Percentiles rank a stretch among this genome's conserved stretches.
Conservation (phyloP, 306 rosid genomes). For the Crotalaria pallida region DNA sequence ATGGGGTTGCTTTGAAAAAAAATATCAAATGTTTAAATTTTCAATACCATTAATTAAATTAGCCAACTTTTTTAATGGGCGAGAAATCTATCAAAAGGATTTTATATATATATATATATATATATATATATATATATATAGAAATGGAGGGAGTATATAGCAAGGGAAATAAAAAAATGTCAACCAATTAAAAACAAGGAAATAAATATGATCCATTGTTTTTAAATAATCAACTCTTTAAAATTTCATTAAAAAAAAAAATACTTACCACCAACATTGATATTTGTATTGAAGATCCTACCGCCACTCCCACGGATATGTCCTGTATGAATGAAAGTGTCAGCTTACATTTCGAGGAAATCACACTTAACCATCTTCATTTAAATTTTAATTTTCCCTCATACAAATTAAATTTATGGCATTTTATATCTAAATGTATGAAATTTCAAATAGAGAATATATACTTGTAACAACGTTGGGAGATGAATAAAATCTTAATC, state of each 20-base stretch:
- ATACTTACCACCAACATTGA: slow-evolving; percentile 64
- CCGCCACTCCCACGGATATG: slow-evolving; percentile 60
- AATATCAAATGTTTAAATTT: too few species aligned
- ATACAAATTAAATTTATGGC: not conserved
- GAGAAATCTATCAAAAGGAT: too few species aligned
- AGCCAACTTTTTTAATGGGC: too few species aligned
- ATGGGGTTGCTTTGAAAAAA: too few species aligned
- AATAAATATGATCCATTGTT: not conserved
- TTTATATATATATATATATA: too few species aligned
- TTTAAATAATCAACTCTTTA: too few species aligned
- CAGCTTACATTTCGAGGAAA: not conserved
- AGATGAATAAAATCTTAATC: too few species aligned
- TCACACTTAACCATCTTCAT: not conserved
- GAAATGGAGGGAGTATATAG: too few species aligned
- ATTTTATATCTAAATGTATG: not conserved
- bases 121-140: too few species aligned
- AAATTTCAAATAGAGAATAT: not conserved
- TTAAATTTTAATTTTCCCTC: not conserved
- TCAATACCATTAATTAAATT: too few species aligned
- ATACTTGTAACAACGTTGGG: too few species aligned
- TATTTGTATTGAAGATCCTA: slow-evolving; percentile 69
- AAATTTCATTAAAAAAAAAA: not conserved
- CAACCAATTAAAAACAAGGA: not conserved
- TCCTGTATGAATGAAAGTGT: slow-evolving; percentile 33
- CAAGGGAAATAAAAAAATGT: too few species aligned